Percentiles rank a stretch among this genome's conserved stretches.
phyloP scores from a whole-genome alignment of 2,329 filamentous ascomycete species.

The Mollisia scopiformis region DNA sequence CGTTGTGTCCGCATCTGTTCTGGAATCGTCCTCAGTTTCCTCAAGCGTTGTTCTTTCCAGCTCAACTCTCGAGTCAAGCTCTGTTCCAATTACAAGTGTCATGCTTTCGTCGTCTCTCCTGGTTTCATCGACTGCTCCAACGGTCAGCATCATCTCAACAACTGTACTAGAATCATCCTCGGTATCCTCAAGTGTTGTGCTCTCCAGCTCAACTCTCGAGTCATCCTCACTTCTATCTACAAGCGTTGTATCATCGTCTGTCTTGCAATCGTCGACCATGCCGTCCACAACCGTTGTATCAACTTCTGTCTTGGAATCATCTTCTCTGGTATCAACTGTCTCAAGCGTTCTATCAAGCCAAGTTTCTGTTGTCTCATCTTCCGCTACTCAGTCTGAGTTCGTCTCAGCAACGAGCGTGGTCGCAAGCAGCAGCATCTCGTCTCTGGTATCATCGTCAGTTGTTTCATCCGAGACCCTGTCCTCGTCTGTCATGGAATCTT shows the following conservation, averaged over 20 bases:
- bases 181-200: background rate
- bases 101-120: background rate
- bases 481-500: background rate
- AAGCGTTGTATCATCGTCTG: background rate
- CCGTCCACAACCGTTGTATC: background rate
- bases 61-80: background rate
- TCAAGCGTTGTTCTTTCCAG: background rate
- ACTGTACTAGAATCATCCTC: background rate
- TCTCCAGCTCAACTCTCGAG: background rate
- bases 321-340: background rate
- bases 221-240: background rate
- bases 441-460: background rate
- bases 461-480: background rate
- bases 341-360: background rate
- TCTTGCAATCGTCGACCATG: background rate
- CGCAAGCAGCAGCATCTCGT: background rate
- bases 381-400: background rate
- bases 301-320: background rate
- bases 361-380: background rate
- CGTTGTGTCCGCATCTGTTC: background rate
- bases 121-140: no score
- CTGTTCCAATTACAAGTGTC: background rate
- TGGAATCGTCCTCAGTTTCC: background rate
- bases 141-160: no score
- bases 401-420: background rate